These are phyloP conservation scores for Rhizophora apiculata DNA, from an alignment of 345 rosid species.

Conservation along the genomic window DNA sequence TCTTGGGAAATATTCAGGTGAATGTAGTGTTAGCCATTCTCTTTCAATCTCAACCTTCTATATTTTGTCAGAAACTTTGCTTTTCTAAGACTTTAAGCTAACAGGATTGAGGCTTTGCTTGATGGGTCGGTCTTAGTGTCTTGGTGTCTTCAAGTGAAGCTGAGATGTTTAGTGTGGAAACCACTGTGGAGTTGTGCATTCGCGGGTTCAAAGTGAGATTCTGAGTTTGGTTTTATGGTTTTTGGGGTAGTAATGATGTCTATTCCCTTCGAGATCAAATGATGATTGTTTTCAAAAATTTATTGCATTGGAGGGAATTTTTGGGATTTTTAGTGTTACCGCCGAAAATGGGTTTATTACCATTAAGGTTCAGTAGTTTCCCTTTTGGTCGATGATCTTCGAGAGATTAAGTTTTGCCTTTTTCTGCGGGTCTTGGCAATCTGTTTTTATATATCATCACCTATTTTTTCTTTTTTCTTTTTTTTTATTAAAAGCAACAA, in stretches of 20 bases:
- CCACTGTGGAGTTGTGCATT: conserved; percentile 8
- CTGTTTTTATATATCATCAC: too few relatives aligned
- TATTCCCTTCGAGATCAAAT: conserved; percentile 13
- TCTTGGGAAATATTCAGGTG: conserved; percentile 34
- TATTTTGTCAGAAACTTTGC: conserved; percentile 8
- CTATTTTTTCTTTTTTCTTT: background rate
- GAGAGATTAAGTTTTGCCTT: conserved; percentile 28
- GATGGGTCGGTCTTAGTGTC: conserved; percentile 13
- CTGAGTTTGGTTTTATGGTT: conserved; percentile 22
- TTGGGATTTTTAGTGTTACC: background rate
- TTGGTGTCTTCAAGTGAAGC: conserved; percentile 13
- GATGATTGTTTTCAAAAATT: conserved; percentile 15
- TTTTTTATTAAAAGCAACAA: conserved; percentile 17
- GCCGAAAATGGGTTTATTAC: background rate
- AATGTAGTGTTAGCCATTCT: conserved; percentile 15
- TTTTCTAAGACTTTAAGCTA: conserved; percentile 14
- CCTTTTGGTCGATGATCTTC: conserved; percentile 19
- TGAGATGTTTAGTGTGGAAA: conserved; percentile 2
- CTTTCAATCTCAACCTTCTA: conserved; percentile 3
- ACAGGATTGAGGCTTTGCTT: conserved; percentile 17
- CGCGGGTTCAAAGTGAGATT: conserved; percentile 4
- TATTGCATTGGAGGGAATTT: conserved; percentile 11
- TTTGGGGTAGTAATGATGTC: conserved; percentile 14
- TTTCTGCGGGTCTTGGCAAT: conserved; percentile 6
- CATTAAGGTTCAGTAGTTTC: conserved; percentile 5